Percentiles rank a stretch among this genome's conserved stretches.
These are phyloP conservation scores for Aegilops sharonensis DNA, from an alignment of 176 grass and related monocot species.

Conservation along the genomic window DNA sequence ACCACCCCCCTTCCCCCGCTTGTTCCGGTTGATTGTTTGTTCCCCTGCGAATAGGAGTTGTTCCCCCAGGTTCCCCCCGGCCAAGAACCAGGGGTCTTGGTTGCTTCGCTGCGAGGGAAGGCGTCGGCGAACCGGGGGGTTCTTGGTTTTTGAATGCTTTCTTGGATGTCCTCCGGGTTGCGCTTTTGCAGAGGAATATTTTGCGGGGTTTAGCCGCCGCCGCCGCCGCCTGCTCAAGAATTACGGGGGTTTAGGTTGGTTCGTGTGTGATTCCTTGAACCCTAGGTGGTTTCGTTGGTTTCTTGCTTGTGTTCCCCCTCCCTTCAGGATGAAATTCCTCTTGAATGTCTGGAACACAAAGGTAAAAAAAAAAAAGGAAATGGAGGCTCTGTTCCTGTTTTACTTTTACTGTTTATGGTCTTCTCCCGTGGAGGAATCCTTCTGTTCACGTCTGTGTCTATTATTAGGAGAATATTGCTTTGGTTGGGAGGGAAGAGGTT, in stretches of 20 bases:
- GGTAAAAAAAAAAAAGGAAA: not conserved
- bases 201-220: slow-evolving; percentile 6
- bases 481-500: not conserved
- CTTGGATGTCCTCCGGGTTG: not conserved
- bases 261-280: not conserved
- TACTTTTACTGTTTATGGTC: not conserved
- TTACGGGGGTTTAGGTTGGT: not conserved
- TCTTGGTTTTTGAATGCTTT: slow-evolving; percentile 6
- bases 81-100: not conserved
- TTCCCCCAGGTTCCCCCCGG: not conserved
- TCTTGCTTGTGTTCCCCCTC: not conserved
- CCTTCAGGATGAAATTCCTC: not conserved
- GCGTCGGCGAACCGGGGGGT: not conserved
- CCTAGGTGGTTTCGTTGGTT: not conserved
- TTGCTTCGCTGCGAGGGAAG: not conserved
- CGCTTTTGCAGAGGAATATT: not conserved
- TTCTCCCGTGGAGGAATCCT: no score
- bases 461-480: not conserved
- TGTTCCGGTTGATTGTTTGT: not conserved
- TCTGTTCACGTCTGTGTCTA: not conserved
- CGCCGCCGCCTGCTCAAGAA: not conserved
- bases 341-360: not conserved
- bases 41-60: not conserved
- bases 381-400: not conserved
- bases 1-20: not conserved